Evolutionary conservation across 2,329 filamentous ascomycete genomes (phyloP).

Genomic region (Cladosporium sp.): DNA sequence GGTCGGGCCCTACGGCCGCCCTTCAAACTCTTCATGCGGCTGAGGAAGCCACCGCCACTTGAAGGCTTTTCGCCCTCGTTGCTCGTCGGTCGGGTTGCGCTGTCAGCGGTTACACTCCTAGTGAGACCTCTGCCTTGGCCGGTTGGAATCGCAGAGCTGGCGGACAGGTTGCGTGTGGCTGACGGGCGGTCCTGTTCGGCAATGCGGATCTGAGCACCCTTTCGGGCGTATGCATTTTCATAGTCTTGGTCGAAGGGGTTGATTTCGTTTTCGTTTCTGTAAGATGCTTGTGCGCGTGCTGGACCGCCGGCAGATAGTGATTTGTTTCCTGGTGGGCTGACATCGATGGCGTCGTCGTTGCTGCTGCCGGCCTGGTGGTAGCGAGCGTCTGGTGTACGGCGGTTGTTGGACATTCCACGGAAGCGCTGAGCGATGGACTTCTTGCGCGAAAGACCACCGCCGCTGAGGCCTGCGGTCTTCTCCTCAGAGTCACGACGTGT

Average conservation of each 20-base stretch:
- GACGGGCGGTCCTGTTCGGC: constrained; percentile 45
- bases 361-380: constrained; percentile 31
- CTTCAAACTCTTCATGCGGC: constrained; percentile 80
- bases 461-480: constrained; percentile 47
- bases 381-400: constrained; percentile 57
- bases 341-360: constrained; percentile 21
- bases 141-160: constrained; percentile 4
- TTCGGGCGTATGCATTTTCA: constrained; percentile 64
- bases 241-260: constrained; percentile 81
- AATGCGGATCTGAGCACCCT: constrained; percentile 59
- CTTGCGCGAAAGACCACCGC: constrained; percentile 74
- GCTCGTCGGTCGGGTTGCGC: constrained; percentile 3
- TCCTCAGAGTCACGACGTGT: constrained; percentile 73
- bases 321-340: constrained; percentile 28
- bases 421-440: constrained; percentile 94
- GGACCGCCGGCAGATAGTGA: constrained; percentile 45
- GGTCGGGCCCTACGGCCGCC: constrained; percentile 57
- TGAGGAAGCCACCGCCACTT: constrained; percentile 64
- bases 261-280: constrained; percentile 43
- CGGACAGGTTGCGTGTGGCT: constrained; percentile 8
- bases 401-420: constrained; percentile 75
- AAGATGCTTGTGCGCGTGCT: constrained; percentile 33
- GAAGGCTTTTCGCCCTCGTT: constrained; percentile 17
- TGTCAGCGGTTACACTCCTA: constrained; percentile 58
- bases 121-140: constrained; percentile 52